phyloP scores from a whole-genome alignment of 805 yeast species.

The Torulaspora franciscae region DNA sequence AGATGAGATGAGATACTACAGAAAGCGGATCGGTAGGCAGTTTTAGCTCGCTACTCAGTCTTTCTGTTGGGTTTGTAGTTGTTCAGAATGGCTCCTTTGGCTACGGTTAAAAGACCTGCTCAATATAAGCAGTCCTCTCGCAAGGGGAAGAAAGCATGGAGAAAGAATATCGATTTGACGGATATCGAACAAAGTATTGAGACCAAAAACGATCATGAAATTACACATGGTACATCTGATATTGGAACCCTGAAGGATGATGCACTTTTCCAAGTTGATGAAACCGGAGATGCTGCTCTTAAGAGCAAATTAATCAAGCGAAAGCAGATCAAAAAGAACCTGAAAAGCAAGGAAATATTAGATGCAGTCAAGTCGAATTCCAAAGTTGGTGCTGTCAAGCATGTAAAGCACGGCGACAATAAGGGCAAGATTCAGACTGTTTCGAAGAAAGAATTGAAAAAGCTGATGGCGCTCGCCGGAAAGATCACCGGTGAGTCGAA shows the following conservation, averaged over 20 bases:
- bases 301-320: slow-evolving; percentile 39
- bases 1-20: slow-evolving; percentile 20
- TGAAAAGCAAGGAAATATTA: slow-evolving; percentile 66
- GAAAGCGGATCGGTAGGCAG: neutral
- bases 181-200: slow-evolving; percentile 73
- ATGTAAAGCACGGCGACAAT: slow-evolving; percentile 37
- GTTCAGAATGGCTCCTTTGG: slow-evolving; percentile 19
- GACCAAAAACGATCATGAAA: slow-evolving; percentile 55
- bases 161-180: slow-evolving; percentile 84
- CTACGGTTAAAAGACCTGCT: slow-evolving; percentile 43
- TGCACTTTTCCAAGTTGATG: slow-evolving; percentile 50
- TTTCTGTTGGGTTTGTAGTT: neutral
- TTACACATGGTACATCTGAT: slow-evolving; percentile 34
- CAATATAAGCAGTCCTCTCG: slow-evolving; percentile 70
- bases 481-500: slow-evolving; percentile 52
- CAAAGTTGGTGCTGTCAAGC: slow-evolving; percentile 61
- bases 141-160: slow-evolving; percentile 94
- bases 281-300: slow-evolving; percentile 51
- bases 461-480: slow-evolving; percentile 74
- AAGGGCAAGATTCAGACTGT: slow-evolving; percentile 55
- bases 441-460: slow-evolving; percentile 54
- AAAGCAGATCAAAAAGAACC: slow-evolving; percentile 39
- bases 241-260: slow-evolving; percentile 25
- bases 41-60: neutral
- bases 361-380: slow-evolving; percentile 52